Evolutionary conservation across 176 grass and related monocot genomes (phyloP), one percentile per base, ranked within the genome.

Genomic region (Coix lacrymajobi): DNA sequence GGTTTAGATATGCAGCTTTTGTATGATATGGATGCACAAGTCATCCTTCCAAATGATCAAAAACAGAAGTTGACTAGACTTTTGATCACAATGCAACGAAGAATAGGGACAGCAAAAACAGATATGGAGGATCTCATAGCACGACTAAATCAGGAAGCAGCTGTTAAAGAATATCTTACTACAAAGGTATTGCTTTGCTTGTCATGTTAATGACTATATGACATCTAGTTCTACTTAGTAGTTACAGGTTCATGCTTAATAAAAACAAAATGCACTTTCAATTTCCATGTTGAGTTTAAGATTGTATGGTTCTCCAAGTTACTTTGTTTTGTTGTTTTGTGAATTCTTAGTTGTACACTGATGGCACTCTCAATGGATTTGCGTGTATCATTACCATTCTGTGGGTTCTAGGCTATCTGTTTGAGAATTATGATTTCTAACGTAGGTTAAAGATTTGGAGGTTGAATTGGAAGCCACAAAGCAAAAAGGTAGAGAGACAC

Each of bases 61-160:
- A 94, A 82, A 73, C 81, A 89, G 65, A 99, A 92, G 72, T 82
- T 99, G 70, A 87, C 77, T 83, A 99, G 93, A 90, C 85, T 92
- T 90, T 83, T 99, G 62, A 40, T 94, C 78, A 99, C 80, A 32
- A 72, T 99, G 87, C 89, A 94, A 89, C 82, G 85, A 84, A 99
- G 97, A 84, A 83, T 89, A 65, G 87, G 69, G 67, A 99, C 97
- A 40, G 58, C 89, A 87, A 99, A 92, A 88, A 94, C 85, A 22
- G 97, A 99, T 81, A 96, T 96, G 97, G 97, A 99, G 77, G 93
- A 99, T 99, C 91, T 99, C 73, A 99, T 96, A 84, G 89, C 93
- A 86, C 81, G 97, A 69, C 56, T 99, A 85, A 94, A 94, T 92
- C 93, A 99, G 82, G 97, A 96, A 92, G 92, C 72, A 45, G 83